Conservation (phyloP, 179 eudicot species). For the Corrigiola litoralis region DNA sequence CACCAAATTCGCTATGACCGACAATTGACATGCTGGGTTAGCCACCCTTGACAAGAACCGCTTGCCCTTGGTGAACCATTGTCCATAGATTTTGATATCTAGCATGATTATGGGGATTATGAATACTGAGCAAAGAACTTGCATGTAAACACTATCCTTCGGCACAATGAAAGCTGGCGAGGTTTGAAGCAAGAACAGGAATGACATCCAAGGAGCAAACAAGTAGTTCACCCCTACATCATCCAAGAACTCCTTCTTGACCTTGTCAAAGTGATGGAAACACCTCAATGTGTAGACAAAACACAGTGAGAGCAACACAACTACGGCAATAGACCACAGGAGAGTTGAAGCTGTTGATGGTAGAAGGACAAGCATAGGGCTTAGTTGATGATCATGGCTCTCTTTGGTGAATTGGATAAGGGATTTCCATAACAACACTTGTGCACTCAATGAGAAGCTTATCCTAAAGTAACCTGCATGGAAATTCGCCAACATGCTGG, state of each 20-base stretch:
- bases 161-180: conserved; percentile 24
- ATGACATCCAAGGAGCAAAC: conserved; percentile 57
- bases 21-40: conserved; percentile 44
- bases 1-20: conserved; percentile 43
- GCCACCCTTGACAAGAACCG: conserved; percentile 42
- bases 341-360: conserved; percentile 31
- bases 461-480: conserved; percentile 49
- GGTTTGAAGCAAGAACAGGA: conserved; percentile 43
- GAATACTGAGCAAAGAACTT: conserved; percentile 24
- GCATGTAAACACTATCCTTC: conserved; percentile 3
- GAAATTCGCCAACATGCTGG: conserved; percentile 15
- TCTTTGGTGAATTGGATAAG: conserved; percentile 18
- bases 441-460: conserved; percentile 34
- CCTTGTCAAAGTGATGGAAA: conserved; percentile 23
- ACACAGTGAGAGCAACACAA: conserved; percentile 14
- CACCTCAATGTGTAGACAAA: conserved; percentile 31
- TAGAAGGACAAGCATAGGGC: conserved; percentile 11
- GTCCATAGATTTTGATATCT: conserved; percentile 50
- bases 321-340: conserved; percentile 33
- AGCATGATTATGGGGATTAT: conserved; percentile 35
- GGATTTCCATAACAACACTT: conserved; percentile 42
- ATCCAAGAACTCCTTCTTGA: conserved; percentile 39
- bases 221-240: conserved; percentile 52
- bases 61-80: conserved; percentile 51
- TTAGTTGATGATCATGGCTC: conserved; percentile 1